Evolutionary conservation across 2,329 filamentous ascomycete genomes (phyloP), one percentile per base, ranked within the genome.

Genomic region (Botrytis aclada): DNA sequence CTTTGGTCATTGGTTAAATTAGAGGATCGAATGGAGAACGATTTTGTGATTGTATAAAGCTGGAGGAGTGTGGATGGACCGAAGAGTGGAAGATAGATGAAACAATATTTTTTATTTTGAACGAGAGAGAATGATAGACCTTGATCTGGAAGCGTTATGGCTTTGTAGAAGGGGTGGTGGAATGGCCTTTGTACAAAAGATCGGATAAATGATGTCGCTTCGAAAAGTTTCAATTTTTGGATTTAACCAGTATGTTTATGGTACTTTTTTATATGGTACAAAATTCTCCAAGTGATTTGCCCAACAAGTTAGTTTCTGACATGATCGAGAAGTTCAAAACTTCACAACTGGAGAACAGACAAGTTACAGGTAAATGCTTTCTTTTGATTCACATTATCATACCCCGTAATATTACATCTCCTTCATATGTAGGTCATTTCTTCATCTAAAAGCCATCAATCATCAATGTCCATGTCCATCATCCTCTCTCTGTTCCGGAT

Each of bases 1-100:
- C 90, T 85, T 87, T 99, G 79, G 85, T 98, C 80, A 97, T 99
- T 85, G 96, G 96, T 92, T 99, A 95, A 74, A 88, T 32, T 39
- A 3, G 56, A 34, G 20, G 20, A 25, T 62, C 34, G 37, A 39
- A 58, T 18, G 47, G 67, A 54, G 56, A 60, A 39, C 39, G 56
- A 20, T 25, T 69, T 51, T 69, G 62, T 72, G 62, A 54, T 67
- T 75, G 72, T 74, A 72, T 71, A 73, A 69, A 71, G 54, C 54
- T 45, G 72, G 56, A 58, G 34, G 47, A 41, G 64, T 71, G 34
- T 25, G 58, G 43, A 58, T 43, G 61, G 58, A 69, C 47, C 25
- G 72, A 67, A 63, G 56, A 41, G 66, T 37, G 45, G 37, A 64
- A 41, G 69, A 63, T 47, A 71, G 34, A 71, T 25, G 69, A 43